Base-by-base conservation (phyloP, 768 basidiomycete genomes). In the Lentinula edodes region DNA sequence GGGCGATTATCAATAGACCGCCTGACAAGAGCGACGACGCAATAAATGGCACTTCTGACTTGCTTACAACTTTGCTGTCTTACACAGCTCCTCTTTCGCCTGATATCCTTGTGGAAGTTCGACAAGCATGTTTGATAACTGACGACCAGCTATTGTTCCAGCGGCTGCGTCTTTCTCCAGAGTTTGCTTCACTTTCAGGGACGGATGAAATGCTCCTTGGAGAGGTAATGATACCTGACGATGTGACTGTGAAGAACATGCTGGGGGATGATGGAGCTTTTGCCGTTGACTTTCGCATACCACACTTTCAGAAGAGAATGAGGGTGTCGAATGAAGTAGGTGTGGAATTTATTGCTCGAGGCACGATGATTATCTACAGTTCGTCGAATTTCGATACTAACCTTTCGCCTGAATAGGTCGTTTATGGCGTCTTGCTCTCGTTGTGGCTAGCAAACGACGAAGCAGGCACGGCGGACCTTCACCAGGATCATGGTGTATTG, bases 261-360 rank as follows among this genome's bases (percentile, higher is more conserved):
- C 72, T 72, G 0, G 76, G 77, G 0, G 79, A 82, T 51, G 78
- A 79, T 42, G 82, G 81, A 0, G 74, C 80, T 0, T 91, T 91
- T 62, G 78, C 75, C 0, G 83, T 78, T 3, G 70, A 76, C 28
- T 78, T 89, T 55, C 73, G 73, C 20, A 74, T 87, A 18, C 76
- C 80, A 18, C 77, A 82, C 46, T 91, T 89, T 71, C 86, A 88
- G 69, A 85, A 83, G 65, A 78, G 89, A n/a, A 87, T 91, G 87
- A 75, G 83, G 28, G 80, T 89, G 13, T 78, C 82, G 23, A 81
- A 81, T 61, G 61, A 73, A 18, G 79, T 89, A 42, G 66, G 64
- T 6, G 67, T 88, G 16, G 88, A 91, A 62, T 90, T 90, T 62
- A 86, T 90, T 59, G 87, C 88, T 5, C 69, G 80, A 66, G 74